Conservation (phyloP, 148 eudicot genomes). For the Rhododendron ovatum region DNA sequence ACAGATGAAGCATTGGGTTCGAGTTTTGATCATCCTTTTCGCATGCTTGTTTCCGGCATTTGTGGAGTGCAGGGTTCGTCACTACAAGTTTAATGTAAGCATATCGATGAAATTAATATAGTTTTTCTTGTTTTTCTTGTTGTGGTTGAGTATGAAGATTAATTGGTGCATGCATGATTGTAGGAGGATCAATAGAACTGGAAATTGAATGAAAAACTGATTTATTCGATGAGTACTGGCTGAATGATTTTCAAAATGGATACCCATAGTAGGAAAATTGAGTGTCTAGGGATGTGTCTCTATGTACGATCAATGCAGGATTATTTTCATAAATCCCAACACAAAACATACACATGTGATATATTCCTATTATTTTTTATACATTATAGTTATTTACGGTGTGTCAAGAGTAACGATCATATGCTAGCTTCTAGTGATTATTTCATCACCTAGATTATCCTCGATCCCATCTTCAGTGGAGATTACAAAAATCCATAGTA, state of each 20-base stretch:
- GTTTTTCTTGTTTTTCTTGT: not conserved
- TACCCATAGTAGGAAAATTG: not conserved
- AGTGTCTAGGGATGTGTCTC: not conserved
- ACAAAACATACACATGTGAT: not conserved
- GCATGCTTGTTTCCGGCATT: conserved; percentile 22
- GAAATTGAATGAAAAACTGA: not conserved
- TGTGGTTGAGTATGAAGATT: not conserved
- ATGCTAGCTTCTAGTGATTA: not conserved
- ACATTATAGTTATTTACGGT: not conserved
- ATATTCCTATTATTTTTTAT: no score
- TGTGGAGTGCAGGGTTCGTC: conserved; percentile 41
- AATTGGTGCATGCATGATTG: not conserved
- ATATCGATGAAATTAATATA: not conserved
- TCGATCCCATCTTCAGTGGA: not conserved
- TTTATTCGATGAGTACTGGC: not conserved
- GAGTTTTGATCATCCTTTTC: conserved; percentile 27
- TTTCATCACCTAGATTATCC: not conserved
- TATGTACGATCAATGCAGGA: not conserved
- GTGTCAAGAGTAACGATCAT: not conserved
- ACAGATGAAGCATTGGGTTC: conserved; percentile 25
- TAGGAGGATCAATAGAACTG: not conserved
- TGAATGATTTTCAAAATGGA: not conserved
- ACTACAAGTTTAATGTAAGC: conserved; percentile 50
- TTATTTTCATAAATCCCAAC: not conserved
- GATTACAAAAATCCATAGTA: not conserved